Evolutionary conservation across 2,329 filamentous ascomycete genomes (phyloP).

Genomic region (Aulographum hederae): DNA sequence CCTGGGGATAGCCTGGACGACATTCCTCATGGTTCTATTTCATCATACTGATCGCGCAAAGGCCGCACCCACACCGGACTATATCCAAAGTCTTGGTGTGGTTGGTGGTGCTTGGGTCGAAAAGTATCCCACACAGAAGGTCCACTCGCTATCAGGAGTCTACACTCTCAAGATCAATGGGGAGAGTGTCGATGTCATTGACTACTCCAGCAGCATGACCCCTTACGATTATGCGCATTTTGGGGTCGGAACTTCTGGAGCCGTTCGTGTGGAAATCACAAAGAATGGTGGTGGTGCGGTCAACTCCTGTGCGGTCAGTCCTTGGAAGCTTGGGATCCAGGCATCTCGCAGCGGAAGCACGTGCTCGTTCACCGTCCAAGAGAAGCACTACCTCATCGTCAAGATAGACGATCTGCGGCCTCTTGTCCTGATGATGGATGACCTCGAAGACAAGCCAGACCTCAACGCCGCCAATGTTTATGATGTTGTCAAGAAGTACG

Average conservation of each 20-base stretch:
- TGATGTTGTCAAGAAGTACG: slow-evolving; percentile 4
- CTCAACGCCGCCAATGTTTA: slow-evolving; percentile 4
- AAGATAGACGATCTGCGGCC: slow-evolving; percentile 5
- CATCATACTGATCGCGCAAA: too few relatives aligned
- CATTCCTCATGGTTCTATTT: too few relatives aligned
- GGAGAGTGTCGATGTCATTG: background rate
- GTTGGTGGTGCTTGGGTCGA: too few relatives aligned
- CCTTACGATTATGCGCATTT: slow-evolving; percentile 5
- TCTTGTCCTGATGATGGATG: slow-evolving; percentile 5
- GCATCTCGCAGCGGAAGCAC: slow-evolving; percentile 2
- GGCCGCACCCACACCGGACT: too few relatives aligned
- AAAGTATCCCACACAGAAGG: too few relatives aligned
- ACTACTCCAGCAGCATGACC: background rate
- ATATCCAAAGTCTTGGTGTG: too few relatives aligned
- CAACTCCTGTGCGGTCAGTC: slow-evolving; percentile 1
- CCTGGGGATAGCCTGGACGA: too few relatives aligned
- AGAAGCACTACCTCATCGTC: slow-evolving; percentile 5
- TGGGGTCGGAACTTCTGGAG: slow-evolving; percentile 3
- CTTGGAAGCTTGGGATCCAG: slow-evolving; percentile 2
- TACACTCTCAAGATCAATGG: background rate
- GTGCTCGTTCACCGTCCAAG: slow-evolving; percentile 4
- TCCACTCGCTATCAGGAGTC: background rate
- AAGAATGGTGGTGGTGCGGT: slow-evolving; percentile 2
- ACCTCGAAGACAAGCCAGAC: slow-evolving; percentile 3
- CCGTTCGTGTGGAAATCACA: slow-evolving; percentile 3